Base-by-base conservation (phyloP, 2,329 filamentous ascomycete species). In the Diaporthe eres region DNA sequence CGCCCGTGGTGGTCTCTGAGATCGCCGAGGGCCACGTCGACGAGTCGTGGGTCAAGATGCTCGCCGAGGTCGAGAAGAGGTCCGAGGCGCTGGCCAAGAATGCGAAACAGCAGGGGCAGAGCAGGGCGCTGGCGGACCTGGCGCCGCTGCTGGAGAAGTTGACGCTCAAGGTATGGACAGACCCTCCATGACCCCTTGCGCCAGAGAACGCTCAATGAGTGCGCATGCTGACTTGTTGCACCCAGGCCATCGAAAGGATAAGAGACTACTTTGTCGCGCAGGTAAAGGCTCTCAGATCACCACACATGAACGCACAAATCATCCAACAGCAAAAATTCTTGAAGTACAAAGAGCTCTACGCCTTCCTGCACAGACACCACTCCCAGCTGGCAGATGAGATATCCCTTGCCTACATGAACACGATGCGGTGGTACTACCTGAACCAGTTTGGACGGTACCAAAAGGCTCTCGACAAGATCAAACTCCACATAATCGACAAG, bases 361-460 rank as follows among this genome's bases (percentile, higher is more conserved):
- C 91, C 8, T 99, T 98, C 81, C 88, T 99, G 44, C 92, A 95
- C 76, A 92, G 91, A 79, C 94, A 96, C 78, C 95, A 98, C 80
- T 87, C 94, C 1, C 89, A 91, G n/a, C 90, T 99, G 8, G 95
- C 95, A 12, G 93, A 96, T 72, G 95, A 99, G 84, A 98, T 99
- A 78, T 92, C 92, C 12, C 94, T 95, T 82, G 97, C 97, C 4
- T 99, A 99, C 81, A 93, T 97, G 86, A 98, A 98, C 83, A 99
- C 97, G 0, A 99, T 99, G 95, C 92, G 95, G 72, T 99, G 97
- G 97, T 99, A 99, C 82, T 98, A 98, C 82, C 86, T 94, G 72
- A 97, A 94, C 78, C 95, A 98, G 83, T 99, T 99, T 82, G 92
- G 91, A 4, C 92, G 96, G 47, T 99, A 99, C 83, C 92, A 94